Percentiles rank a stretch among this genome's conserved stretches.
Conservation (phyloP, 1,284 basidiomycete species). For the Entoloma clypeatum region DNA sequence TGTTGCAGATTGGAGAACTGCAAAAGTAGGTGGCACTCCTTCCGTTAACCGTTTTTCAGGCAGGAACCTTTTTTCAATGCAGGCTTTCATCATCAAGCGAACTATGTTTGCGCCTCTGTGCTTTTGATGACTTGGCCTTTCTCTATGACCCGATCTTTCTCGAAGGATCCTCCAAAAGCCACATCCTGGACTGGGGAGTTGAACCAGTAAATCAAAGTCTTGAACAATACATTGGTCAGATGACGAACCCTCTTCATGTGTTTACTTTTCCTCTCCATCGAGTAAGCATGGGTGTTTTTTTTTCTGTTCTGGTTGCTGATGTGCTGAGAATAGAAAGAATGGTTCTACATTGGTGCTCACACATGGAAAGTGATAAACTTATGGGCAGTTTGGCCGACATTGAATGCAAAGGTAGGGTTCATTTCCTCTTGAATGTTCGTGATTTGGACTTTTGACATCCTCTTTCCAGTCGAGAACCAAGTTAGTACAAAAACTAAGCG, state of each 20-base stretch:
- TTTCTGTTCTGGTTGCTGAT: conserved; percentile 6
- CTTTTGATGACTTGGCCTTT: conserved; percentile 39
- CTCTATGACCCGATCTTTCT: conserved; percentile 50
- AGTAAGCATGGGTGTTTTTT: conserved; percentile 28
- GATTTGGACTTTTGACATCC: conserved; percentile 1
- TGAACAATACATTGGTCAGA: conserved; percentile 31
- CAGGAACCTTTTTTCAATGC: conserved; percentile 6
- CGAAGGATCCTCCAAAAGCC: conserved; percentile 39
- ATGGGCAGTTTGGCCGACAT: conserved; percentile 34
- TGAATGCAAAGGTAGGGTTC: conserved; percentile 31
- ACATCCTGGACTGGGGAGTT: conserved; percentile 51
- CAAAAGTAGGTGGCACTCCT: conserved; percentile 12
- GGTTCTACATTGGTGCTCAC: conserved; percentile 46
- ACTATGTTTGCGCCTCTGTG: conserved; percentile 36
- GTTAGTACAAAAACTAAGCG: conserved; percentile 32
- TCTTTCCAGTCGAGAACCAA: conserved; percentile 30
- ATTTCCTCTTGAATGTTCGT: neutral
- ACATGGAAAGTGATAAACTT: conserved; percentile 32
- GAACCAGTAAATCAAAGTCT: conserved; percentile 30
- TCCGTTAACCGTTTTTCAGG: neutral
- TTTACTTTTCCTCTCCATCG: conserved; percentile 43
- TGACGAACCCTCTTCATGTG: conserved; percentile 36
- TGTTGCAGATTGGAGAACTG: conserved; percentile 10
- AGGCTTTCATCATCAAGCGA: conserved; percentile 33
- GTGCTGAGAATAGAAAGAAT: conserved; percentile 30